Base-by-base conservation (phyloP, 1,284 basidiomycete species). In the Marasmius fiardii region DNA sequence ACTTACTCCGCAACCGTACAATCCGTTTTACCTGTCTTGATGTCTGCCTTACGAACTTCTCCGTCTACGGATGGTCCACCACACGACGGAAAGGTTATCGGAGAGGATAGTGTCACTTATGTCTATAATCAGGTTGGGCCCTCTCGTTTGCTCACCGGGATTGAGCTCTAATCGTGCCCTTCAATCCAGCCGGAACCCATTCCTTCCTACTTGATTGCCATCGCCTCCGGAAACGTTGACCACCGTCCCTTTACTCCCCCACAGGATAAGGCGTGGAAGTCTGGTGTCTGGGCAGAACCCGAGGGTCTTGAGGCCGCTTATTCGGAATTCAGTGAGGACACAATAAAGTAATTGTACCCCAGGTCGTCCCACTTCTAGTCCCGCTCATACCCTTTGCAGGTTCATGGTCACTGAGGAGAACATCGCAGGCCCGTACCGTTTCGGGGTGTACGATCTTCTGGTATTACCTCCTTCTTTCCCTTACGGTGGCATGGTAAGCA, bases 401-500 rank as follows among this genome's bases (percentile, higher is more conserved):
- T 94, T 92, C 71, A 72, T 96, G 61, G 77, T 80, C 1, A 81
- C 79, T 12, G 93, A 92, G 45, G 94, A 97, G 69, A 75, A 79
- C 39, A 75, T 94, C 39, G 80, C 92, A 1, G 82, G 80, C 0
- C 76, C 82, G 0, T 99, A 98, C 71, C 77, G 79, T 49, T 98
- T 96, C 74, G 90, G 91, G 1, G 88, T 95, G 2, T 98, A 95
- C 66, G 95, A 98, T 69, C 73, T 95, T 6, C 77, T 98, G 28
- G 90, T 98, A n/a, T 77, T 98, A 7, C 96, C 96, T 0, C 90
- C 93, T 14, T 92, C 91, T 0, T 98, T 98, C 79, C 95, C 95
- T 0, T 98, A 91, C 67, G 91, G 92, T 35, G 92, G 92, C 61
- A 90, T 92, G 92, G 87, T 88, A 61, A 63, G 77, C n/a, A n/a